Base-by-base conservation (phyloP, 495 filamentous ascomycete genomes). In the Wilcoxina mikolae region DNA sequence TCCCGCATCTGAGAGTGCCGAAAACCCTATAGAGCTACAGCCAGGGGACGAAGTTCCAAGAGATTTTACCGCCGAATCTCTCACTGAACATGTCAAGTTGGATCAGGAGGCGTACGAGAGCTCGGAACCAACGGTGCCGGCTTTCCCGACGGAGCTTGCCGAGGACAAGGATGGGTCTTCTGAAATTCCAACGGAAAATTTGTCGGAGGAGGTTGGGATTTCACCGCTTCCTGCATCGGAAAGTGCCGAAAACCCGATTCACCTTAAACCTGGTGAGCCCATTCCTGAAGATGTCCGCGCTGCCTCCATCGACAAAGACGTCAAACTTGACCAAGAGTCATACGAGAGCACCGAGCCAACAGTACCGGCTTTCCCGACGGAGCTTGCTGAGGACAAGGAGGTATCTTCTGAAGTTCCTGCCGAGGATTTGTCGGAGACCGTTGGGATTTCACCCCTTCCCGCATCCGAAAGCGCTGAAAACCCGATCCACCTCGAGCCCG, bases 41-140 rank as follows among this genome's bases (percentile, higher is more conserved):
- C 66, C 84, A 31, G 74, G 71, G 22, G 65, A 70, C 23, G 75
- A 76, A 56, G 77, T 94, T 31, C 87, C 86, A 2, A 11, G 23
- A 20, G 46, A 27, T 25, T 18, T 15, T 25, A 45, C 17, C 24
- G 63, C 70, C 23, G 76, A 76, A 59, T 74, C 73, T 31, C 65
- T 76, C 58, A 68, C 74, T 33, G 75, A 72, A 59, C 72, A 74
- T 39, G 85, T 84, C 48, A 83, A 77, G 50, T 75, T 85, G 9
- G 87, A 94, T 65, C 75, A 84, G 68, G 82, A 78, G 59, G 85
- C 82, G 0, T 94, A 94, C 67, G 82, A 94, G 62, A 81, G 81
- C 60, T 77, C 76, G 60, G 83, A 81, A 61, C 64, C 76, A 29
- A 50, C 4, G 15, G 47, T 50, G 9, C 42, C 42, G 31, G 31